Conservation (phyloP, 305 asterid species). For the Fraxinus nigra region DNA sequence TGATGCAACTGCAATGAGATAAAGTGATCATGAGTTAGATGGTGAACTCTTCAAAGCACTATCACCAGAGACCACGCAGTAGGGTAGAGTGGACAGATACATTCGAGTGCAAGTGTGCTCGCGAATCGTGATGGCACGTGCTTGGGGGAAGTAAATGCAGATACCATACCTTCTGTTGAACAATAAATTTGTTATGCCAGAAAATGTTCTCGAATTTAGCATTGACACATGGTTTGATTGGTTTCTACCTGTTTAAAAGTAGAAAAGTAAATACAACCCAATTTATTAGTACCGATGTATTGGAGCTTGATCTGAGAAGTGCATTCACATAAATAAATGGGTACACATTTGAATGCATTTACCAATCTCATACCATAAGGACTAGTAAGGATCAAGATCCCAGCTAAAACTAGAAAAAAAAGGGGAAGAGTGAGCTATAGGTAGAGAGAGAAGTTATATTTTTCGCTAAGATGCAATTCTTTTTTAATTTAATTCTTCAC, state of each 20-base stretch:
- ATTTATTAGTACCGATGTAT: neutral
- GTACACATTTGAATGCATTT: neutral
- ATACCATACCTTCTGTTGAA: slow-evolving; percentile 63
- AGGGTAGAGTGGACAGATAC: neutral
- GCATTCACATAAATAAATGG: neutral
- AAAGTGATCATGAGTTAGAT: neutral
- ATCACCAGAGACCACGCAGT: neutral
- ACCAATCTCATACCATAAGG: neutral
- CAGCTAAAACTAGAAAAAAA: neutral
- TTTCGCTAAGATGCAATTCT: neutral
- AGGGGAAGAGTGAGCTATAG: neutral
- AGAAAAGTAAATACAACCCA: neutral
- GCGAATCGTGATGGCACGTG: neutral
- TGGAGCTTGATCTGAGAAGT: neutral
- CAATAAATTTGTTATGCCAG: slow-evolving; percentile 60
- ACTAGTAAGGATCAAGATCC: neutral
- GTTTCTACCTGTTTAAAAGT: slow-evolving; percentile 46
- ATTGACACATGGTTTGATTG: slow-evolving; percentile 36
- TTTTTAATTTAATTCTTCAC: neutral
- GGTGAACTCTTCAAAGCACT: neutral
- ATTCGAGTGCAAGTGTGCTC: neutral
- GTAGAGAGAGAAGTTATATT: neutral
- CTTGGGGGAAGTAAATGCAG: neutral
- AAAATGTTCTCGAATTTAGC: slow-evolving; percentile 62
- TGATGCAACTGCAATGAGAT: neutral